Percentiles rank a stretch among this genome's conserved stretches.
Evolutionary conservation across 2,329 filamentous ascomycete species (phyloP).

Genomic region (Colletotrichum sp.): DNA sequence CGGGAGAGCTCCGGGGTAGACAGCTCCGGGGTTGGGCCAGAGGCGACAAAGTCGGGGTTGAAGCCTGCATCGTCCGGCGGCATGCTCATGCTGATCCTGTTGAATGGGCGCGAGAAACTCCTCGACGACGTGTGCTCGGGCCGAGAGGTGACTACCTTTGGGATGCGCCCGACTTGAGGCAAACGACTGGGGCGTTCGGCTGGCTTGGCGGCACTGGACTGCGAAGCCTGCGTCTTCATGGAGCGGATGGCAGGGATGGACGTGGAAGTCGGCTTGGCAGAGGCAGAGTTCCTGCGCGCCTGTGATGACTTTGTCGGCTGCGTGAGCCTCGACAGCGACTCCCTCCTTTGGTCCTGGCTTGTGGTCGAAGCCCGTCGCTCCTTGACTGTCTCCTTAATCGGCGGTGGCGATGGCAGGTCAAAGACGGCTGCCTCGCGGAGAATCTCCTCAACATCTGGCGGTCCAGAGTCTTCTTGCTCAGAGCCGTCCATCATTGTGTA

Average conservation of each 20-base stretch:
- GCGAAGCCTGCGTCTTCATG: constrained; percentile 13
- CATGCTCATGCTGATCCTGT: constrained; percentile 54
- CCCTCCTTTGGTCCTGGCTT: constrained; percentile 8
- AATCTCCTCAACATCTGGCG: constrained; percentile 45
- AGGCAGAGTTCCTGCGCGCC: constrained; percentile 9
- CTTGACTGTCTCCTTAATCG: background rate
- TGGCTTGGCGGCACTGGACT: background rate
- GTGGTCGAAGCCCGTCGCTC: constrained; percentile 13
- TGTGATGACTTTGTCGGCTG: constrained; percentile 18
- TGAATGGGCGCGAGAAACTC: constrained; percentile 88
- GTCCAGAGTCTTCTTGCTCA: constrained; percentile 55
- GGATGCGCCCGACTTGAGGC: constrained; percentile 84
- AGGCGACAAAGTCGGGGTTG: constrained; percentile 39
- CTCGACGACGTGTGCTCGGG: constrained; percentile 71
- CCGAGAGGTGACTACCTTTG: constrained; percentile 75
- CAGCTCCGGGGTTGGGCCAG: constrained; percentile 50
- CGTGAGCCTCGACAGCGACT: constrained; percentile 4
- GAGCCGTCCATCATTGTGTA: constrained; percentile 68
- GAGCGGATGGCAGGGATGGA: constrained; percentile 15
- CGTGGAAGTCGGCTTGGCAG: constrained; percentile 7
- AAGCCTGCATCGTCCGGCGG: constrained; percentile 30
- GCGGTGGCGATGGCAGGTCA: constrained; percentile 15
- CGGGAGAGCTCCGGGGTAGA: constrained; percentile 43
- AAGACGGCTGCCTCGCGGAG: constrained; percentile 54
- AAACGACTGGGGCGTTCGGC: constrained; percentile 64